phyloP scores from a whole-genome alignment of 148 eudicot species.

The Vaccinium myrtillus region DNA sequence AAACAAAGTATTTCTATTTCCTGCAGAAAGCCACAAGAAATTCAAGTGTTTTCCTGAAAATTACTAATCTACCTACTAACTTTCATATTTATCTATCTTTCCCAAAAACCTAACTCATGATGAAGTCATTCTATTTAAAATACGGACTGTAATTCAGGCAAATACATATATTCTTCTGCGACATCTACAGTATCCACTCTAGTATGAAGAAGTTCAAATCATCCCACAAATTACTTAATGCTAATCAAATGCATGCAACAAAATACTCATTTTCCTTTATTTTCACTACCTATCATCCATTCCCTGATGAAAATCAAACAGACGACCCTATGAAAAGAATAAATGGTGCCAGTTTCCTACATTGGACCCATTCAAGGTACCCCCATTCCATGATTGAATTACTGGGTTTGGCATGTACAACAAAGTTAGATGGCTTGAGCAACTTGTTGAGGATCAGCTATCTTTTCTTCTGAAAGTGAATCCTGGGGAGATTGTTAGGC shows the following conservation, averaged over 20 bases:
- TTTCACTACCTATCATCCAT: background rate
- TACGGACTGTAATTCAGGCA: background rate
- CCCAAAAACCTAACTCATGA: background rate
- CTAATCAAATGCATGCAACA: conserved; percentile 1
- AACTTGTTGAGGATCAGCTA: background rate
- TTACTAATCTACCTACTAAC: background rate
- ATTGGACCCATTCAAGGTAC: background rate
- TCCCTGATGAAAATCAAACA: background rate
- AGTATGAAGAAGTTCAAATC: background rate
- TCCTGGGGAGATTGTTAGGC: too few species aligned
- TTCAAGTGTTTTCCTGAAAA: background rate
- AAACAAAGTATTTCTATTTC: background rate
- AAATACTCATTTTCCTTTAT: background rate
- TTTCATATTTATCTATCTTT: background rate
- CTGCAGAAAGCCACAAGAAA: background rate
- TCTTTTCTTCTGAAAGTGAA: background rate
- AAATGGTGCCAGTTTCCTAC: background rate
- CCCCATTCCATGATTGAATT: background rate
- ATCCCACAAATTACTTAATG: background rate
- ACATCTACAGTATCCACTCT: background rate
- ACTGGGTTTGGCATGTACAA: background rate
- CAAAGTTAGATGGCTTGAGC: background rate
- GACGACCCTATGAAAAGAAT: background rate
- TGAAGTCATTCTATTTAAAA: background rate
- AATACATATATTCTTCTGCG: background rate